A percentile compares a stretch with the other conserved stretches of the same genome.
These are phyloP conservation scores for Rubroshorea leprosula DNA, from an alignment of 345 rosid genomes.

Conservation along the genomic window DNA sequence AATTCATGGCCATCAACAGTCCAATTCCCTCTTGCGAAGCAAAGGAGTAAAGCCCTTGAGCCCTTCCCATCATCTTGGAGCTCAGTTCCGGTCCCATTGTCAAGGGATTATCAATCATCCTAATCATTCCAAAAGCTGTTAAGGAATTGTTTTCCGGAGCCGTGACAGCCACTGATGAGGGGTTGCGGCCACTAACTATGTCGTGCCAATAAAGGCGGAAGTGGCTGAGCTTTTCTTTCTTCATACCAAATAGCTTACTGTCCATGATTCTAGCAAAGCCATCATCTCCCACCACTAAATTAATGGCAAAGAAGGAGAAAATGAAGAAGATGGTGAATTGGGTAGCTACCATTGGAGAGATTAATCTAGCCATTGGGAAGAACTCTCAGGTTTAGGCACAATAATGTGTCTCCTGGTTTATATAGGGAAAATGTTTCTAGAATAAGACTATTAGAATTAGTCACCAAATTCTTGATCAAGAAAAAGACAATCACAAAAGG, in stretches of 20 bases:
- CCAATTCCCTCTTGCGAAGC: conserved; percentile 53
- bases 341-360: conserved; percentile 5
- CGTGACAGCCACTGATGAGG: conserved; percentile 39
- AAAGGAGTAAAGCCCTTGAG: conserved; percentile 64
- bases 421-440: too few species aligned
- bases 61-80: conserved; percentile 59
- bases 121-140: conserved; percentile 38
- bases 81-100: conserved; percentile 47
- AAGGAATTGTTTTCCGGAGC: conserved; percentile 31
- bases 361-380: conserved; percentile 19
- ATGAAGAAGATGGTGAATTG: conserved; percentile 12
- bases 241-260: conserved; percentile 27
- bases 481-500: too few species aligned
- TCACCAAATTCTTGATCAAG: too few species aligned
- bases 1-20: conserved; percentile 63
- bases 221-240: conserved; percentile 58
- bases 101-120: conserved; percentile 63
- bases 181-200: conserved; percentile 39
- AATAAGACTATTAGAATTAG: too few species aligned
- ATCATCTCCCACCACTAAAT: conserved; percentile 2
- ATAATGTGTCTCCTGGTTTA: too few species aligned
- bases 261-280: conserved; percentile 33
- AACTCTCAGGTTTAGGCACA: too few species aligned
- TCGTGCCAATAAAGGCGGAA: conserved; percentile 70
- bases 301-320: background rate